Base-by-base conservation (phyloP, 352 stramenopile genomes). In the Aphanomyces invadans region DNA sequence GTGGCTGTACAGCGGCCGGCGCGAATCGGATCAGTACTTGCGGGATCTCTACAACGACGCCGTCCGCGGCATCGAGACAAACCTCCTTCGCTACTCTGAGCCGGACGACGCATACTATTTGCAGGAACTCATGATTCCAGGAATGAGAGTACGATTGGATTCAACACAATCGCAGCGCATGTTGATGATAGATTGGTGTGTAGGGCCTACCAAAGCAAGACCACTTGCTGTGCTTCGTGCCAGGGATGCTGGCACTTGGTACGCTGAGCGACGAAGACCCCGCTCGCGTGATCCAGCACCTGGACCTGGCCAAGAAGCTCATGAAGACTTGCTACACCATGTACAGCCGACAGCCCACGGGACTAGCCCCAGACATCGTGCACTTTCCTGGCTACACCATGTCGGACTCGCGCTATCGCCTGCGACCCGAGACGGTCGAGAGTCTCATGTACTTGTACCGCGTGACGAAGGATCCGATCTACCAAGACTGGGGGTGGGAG, bases 151-250 rank as follows among this genome's bases (percentile, higher is more conserved):
- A 59, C 25, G 65, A 65, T 10, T n/a, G n/a, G n/a, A n/a, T n/a
- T n/a, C n/a, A n/a, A n/a, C n/a, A 42, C 36, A 42, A 42, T 42
- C 7, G 36, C 36, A 15, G 36, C n/a, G n/a, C n/a, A n/a, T n/a
- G 15, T 45, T n/a, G 17, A 71, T 17, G 63, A 21, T 42, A 9
- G 2, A 25, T 46, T 12, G 19, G 25, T 71, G 23, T 19, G 45
- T 72, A 73, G 32, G 66, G 57, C 15, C 44, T 77, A n/a, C 62
- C 90, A 62, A 81, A 91, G 56, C 98, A 98, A 94, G 93, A 99
- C 65, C 96, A 99, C 72, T 76, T 99, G 56, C 80, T 95, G 11
- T 99, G 97, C 76, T 99, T 99, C 62, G 86, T 98, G 15, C 83
- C 88, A 0, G 93, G 91, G 9, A 80, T 97, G 38, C 73, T 99